A percentile compares a stretch with the other conserved stretches of the same genome.
Conservation (phyloP, 2,329 filamentous ascomycete genomes). For the Penicillium sp. region DNA sequence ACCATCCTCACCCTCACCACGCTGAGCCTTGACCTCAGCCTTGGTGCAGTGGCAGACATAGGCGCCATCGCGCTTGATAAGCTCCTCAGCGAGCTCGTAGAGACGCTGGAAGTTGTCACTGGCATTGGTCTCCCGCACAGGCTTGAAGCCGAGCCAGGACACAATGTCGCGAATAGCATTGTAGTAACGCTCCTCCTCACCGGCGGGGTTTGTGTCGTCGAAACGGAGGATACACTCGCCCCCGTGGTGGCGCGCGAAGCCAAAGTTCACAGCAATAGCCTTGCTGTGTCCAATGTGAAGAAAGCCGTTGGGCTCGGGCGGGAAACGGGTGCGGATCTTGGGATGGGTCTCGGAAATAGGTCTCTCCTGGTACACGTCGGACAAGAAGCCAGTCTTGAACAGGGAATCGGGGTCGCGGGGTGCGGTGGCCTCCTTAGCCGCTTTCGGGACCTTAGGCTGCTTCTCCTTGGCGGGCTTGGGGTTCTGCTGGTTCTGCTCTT, state of each 20-base stretch:
- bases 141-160: slow-evolving; percentile 78
- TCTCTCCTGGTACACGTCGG: slow-evolving; percentile 68
- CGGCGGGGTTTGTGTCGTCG: slow-evolving; percentile 94
- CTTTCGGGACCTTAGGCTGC: slow-evolving; percentile 40
- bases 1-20: slow-evolving; percentile 71
- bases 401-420: slow-evolving; percentile 59
- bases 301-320: slow-evolving; percentile 88
- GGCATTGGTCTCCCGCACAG: slow-evolving; percentile 76
- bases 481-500: slow-evolving; percentile 21
- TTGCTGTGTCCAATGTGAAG: slow-evolving; percentile 93
- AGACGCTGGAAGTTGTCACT: slow-evolving; percentile 87
- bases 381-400: slow-evolving; percentile 77
- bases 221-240: slow-evolving; percentile 77
- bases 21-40: slow-evolving; percentile 79
- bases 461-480: slow-evolving; percentile 51
- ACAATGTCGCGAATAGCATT: slow-evolving; percentile 86
- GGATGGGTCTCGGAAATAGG: slow-evolving; percentile 43
- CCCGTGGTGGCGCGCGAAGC: slow-evolving; percentile 81
- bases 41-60: slow-evolving; percentile 86
- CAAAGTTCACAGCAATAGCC: slow-evolving; percentile 94
- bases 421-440: slow-evolving; percentile 29
- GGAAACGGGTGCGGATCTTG: slow-evolving; percentile 66
- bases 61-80: slow-evolving; percentile 68
- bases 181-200: slow-evolving; percentile 88
- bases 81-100: slow-evolving; percentile 83